Base-by-base conservation (phyloP, 192 early-diverging fungal species). In the Coemansia pectinata region DNA sequence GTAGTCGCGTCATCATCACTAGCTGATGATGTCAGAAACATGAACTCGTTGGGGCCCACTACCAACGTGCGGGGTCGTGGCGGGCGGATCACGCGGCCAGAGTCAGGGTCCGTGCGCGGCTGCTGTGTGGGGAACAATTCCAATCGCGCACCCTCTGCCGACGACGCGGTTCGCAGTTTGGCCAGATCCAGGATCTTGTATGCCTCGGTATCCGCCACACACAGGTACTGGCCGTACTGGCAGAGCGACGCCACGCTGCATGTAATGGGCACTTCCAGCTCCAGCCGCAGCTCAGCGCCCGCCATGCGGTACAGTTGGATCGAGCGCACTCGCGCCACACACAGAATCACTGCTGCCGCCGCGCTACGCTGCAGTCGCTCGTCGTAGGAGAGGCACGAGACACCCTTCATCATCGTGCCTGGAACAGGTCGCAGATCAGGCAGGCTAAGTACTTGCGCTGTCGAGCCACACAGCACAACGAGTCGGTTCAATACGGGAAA, bases 1-100 rank as follows among this genome's bases (percentile, higher is more conserved):
- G 81, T 83, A 1, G 73, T 47, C 8, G 48, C 50, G n/a, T 65
- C 63, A 34, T 66, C 63, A 8, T 68, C 72, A 23, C 72, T 73
- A 15, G 72, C 76, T 3, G 81, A 83, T 19, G 76, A 36, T 31
- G 81, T 77, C 60, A 83, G 64, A 21, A 83, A 78, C 81, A 83
- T 78, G 45, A 83, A 83, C 66, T 83, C 81, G 64, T 73, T 62
- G 17, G 72, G 63, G 0, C 81, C 81, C 2, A 77, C 81, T 1
- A 83, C 81, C 63, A 83, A 69, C 19, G 81, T 83, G 42, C 71
- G 76, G 1, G 81, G 81, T 4, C 81, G 72, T 29, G 81, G 81
- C 27, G 81, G 81, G 7, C 81, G 63, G 25, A 77, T 63, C 19
- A 75, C 45, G 4, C 62, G 50, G 0, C 81, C 81, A 6, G 72